Conservation (phyloP, 108 stramenopile species). For the Heterococcus sp. region DNA sequence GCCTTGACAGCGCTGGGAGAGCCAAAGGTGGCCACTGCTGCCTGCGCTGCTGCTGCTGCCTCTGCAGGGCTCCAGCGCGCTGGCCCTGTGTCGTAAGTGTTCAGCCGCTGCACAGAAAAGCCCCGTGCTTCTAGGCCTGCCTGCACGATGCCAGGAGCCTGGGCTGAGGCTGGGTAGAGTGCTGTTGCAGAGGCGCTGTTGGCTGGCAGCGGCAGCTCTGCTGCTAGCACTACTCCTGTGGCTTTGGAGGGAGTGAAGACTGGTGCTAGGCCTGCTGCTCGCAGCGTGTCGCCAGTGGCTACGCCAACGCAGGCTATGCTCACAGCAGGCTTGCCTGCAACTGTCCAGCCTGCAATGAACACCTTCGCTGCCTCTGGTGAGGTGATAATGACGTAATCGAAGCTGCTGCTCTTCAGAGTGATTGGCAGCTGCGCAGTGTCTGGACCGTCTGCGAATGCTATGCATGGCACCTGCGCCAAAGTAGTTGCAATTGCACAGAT, state of each 20-base stretch:
- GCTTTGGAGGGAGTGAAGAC: conserved; percentile 51
- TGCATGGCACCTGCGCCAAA: conserved; percentile 45
- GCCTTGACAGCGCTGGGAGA: conserved; percentile 50
- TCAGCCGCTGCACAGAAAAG: conserved; percentile 43
- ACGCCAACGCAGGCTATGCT: conserved; percentile 51
- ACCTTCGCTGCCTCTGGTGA: conserved; percentile 57
- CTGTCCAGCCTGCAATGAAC: conserved; percentile 32
- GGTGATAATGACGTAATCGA: conserved; percentile 48
- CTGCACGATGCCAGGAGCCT: conserved; percentile 41
- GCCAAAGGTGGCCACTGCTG: conserved; percentile 50
- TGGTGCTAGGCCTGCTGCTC: conserved; percentile 23
- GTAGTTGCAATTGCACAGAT: background rate
- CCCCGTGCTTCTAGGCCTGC: conserved; percentile 40
- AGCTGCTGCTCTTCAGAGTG: conserved; percentile 1
- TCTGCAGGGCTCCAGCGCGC: conserved; percentile 32
- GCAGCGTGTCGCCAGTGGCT: conserved; percentile 47
- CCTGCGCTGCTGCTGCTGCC: conserved; percentile 6
- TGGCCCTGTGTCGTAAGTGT: conserved; percentile 51
- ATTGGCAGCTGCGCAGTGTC: conserved; percentile 12
- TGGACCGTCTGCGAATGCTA: conserved; percentile 44
- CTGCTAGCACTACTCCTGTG: conserved; percentile 48
- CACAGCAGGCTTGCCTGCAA: conserved; percentile 27
- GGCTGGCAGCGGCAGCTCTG: conserved; percentile 29
- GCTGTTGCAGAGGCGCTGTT: conserved; percentile 2
- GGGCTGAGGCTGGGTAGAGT: conserved; percentile 49